These are phyloP conservation scores for Ganoderma multipileum DNA, from an alignment of 1,284 basidiomycete species.

Conservation along the genomic window DNA sequence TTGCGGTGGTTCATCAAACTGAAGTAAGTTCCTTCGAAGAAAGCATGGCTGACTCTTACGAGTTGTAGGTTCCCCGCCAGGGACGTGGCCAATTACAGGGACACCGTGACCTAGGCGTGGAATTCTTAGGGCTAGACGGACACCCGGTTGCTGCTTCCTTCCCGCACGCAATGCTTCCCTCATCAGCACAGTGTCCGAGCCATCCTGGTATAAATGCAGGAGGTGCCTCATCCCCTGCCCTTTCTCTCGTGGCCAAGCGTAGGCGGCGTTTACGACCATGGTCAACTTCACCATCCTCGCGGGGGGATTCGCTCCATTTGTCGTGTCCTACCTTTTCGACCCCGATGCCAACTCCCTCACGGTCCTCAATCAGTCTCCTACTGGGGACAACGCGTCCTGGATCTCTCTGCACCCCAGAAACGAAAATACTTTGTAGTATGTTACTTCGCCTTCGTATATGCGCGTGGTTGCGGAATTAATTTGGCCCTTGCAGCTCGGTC, in stretches of 20 bases:
- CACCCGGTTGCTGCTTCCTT: background rate
- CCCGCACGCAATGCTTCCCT: background rate
- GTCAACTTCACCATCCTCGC: conserved; percentile 67
- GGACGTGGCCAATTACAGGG: background rate
- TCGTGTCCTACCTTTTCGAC: conserved; percentile 68
- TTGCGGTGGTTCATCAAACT: too few relatives aligned
- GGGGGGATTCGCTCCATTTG: conserved; percentile 64
- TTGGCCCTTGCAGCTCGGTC: conserved; percentile 49
- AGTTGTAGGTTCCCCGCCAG: too few relatives aligned
- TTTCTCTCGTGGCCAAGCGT: background rate
- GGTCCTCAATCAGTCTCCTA: conserved; percentile 53
- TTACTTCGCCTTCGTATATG: background rate
- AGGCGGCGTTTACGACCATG: conserved; percentile 41
- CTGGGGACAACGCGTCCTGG: conserved; percentile 64
- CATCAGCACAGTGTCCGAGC: background rate
- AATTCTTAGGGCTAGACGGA: background rate
- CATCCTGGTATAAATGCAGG: background rate
- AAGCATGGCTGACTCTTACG: too few relatives aligned
- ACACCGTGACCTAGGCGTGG: background rate
- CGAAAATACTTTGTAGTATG: conserved; percentile 63
- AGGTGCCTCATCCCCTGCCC: background rate
- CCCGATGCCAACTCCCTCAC: conserved; percentile 52
- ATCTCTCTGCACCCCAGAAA: conserved; percentile 61
- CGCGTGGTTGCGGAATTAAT: background rate
- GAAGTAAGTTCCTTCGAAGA: too few relatives aligned